Conservation (phyloP, 495 filamentous ascomycete species). For the Penicillium egyptiacum region DNA sequence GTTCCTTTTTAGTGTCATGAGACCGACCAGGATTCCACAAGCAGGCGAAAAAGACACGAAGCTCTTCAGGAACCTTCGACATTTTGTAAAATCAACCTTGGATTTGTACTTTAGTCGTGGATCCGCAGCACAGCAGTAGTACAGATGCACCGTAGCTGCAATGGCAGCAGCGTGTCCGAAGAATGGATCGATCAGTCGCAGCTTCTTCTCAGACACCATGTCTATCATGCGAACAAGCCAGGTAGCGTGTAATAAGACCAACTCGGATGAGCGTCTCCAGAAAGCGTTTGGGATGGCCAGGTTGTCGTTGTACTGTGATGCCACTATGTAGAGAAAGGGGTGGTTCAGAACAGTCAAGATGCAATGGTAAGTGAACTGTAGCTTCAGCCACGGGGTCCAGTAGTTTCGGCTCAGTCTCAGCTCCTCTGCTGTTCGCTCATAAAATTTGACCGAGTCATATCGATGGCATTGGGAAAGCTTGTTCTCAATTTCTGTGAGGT, state of each 20-base stretch:
- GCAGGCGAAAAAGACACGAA: slow-evolving; percentile 44
- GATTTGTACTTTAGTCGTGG: slow-evolving; percentile 47
- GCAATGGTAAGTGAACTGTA: slow-evolving; percentile 49
- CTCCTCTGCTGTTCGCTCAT: slow-evolving; percentile 42
- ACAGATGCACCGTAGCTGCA: slow-evolving; percentile 47
- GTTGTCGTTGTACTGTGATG: slow-evolving; percentile 47
- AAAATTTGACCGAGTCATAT: slow-evolving; percentile 50
- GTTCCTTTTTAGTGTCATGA: not conserved
- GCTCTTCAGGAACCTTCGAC: slow-evolving; percentile 41
- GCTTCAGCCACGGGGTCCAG: slow-evolving; percentile 47
- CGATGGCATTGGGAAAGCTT: slow-evolving; percentile 45
- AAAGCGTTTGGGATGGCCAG: slow-evolving; percentile 49
- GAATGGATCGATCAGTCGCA: slow-evolving; percentile 46
- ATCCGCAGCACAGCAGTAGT: slow-evolving; percentile 47
- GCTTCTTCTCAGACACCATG: slow-evolving; percentile 47
- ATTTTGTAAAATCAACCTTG: slow-evolving; percentile 47
- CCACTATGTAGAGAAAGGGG: slow-evolving; percentile 49
- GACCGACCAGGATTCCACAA: slow-evolving; percentile 38
- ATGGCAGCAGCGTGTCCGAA: slow-evolving; percentile 47
- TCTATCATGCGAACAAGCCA: slow-evolving; percentile 52
- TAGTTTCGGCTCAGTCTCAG: slow-evolving; percentile 38
- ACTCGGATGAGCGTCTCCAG: slow-evolving; percentile 47
- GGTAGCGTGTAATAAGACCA: slow-evolving; percentile 46
- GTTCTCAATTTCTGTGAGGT: slow-evolving; percentile 48
- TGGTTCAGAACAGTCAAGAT: slow-evolving; percentile 49